Conservation (phyloP, 78 protist species). For the Tieghemostelium lacteum region DNA sequence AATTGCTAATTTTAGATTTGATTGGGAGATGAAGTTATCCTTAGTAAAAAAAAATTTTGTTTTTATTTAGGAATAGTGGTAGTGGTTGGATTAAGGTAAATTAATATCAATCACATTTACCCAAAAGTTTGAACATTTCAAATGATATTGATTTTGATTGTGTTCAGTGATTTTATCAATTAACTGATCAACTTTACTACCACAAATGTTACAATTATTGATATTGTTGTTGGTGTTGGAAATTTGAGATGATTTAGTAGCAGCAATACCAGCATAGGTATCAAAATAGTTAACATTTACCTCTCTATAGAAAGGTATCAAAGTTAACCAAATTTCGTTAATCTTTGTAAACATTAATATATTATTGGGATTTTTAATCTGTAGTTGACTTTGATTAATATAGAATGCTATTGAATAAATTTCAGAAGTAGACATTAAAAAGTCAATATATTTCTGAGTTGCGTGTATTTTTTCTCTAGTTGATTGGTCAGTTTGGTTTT, state of each 20-base stretch:
- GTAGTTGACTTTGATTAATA: background rate
- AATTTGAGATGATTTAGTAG: background rate
- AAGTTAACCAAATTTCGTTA: slow-evolving; percentile 1
- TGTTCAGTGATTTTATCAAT: slow-evolving; percentile 21
- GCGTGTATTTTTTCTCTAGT: background rate
- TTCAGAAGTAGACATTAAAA: slow-evolving; percentile 21
- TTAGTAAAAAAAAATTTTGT: too few relatives aligned
- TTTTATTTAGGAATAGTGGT: background rate
- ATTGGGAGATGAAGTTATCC: too few relatives aligned
- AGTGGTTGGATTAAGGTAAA: slow-evolving; percentile 6
- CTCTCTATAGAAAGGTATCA: slow-evolving; percentile 29
- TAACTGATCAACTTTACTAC: slow-evolving; percentile 9
- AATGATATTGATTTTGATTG: slow-evolving; percentile 28
- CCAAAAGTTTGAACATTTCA: slow-evolving; percentile 79
- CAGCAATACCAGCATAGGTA: too few relatives aligned
- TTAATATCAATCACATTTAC: slow-evolving; percentile 51
- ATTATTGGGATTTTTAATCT: background rate
- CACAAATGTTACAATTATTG: slow-evolving; percentile 59
- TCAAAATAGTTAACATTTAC: slow-evolving; percentile 11
- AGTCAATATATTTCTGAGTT: slow-evolving; percentile 39
- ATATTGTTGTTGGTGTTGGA: background rate
- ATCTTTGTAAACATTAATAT: background rate
- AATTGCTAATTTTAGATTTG: too few relatives aligned
- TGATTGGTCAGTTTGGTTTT: background rate
- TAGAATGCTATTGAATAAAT: slow-evolving; percentile 52